These are phyloP conservation scores for Fusarium solani-melongenae DNA, from an alignment of 2,329 filamentous ascomycete genomes.

Conservation along the genomic window DNA sequence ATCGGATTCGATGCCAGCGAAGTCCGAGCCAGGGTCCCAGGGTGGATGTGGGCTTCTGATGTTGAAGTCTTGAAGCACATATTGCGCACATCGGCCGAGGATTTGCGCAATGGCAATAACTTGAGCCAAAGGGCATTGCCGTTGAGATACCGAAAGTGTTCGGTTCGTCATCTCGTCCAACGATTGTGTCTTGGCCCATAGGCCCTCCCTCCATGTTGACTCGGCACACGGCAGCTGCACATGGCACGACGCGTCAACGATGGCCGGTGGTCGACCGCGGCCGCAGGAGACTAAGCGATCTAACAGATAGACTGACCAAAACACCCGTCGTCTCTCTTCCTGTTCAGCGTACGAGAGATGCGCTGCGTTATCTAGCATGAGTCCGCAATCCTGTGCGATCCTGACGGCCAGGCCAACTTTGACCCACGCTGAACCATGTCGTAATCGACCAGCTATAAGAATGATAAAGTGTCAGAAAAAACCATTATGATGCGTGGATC, in stretches of 20 bases:
- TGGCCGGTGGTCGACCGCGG: not conserved
- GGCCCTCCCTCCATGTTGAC: not conserved
- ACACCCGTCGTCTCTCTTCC: not conserved
- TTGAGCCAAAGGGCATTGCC: not conserved
- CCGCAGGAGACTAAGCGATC: not conserved
- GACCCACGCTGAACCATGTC: not conserved
- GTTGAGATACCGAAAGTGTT: not conserved
- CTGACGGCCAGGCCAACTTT: not conserved
- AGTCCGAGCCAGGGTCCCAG: not conserved
- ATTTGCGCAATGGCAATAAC: not conserved
- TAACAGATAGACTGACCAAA: not conserved
- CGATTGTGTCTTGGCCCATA: not conserved
- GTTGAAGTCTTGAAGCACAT: not conserved
- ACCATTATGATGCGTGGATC: not conserved
- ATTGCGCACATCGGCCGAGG: not conserved
- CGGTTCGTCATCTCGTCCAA: not conserved
- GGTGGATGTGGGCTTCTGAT: not conserved
- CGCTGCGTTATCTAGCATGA: not conserved
- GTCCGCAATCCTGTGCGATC: not conserved
- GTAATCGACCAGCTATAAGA: not conserved
- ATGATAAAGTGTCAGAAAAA: not conserved
- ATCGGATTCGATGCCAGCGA: not conserved
- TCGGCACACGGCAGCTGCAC: not conserved
- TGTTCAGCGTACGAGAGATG: not conserved
- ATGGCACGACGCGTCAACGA: not conserved